A percentile compares a stretch with the other conserved stretches of the same genome.
Evolutionary conservation across 306 rosid species (phyloP).

Genomic region (Urtica urens): DNA sequence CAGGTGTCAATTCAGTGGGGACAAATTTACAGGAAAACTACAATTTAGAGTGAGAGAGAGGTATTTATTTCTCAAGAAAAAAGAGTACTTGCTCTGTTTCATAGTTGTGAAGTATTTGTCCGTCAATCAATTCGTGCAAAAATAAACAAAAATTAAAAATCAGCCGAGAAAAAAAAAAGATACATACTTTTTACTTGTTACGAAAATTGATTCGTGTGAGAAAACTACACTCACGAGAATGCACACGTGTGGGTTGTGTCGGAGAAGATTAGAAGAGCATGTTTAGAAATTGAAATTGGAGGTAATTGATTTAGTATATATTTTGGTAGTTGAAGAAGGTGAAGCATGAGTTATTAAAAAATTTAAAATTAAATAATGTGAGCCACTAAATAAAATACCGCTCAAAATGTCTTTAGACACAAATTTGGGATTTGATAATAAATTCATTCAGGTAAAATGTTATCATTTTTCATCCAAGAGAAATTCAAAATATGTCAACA

Average conservation of each 20-base stretch:
- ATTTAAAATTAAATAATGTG: background rate
- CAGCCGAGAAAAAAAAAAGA: constrained; percentile 28
- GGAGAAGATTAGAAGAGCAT: background rate
- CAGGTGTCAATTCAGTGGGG: constrained; percentile 28
- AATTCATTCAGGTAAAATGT: background rate
- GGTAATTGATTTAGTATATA: background rate
- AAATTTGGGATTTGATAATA: background rate
- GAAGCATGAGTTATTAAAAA: background rate
- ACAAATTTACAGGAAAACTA: constrained; percentile 11
- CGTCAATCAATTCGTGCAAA: constrained; percentile 29
- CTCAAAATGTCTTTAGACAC: background rate
- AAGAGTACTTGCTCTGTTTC: background rate
- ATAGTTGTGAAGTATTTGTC: constrained; percentile 17
- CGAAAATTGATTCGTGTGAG: constrained; percentile 17
- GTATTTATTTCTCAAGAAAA: no score
- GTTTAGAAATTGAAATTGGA: background rate
- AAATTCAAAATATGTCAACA: background rate
- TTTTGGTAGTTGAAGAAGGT: background rate
- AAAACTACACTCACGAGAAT: background rate
- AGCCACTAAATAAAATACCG: no score
- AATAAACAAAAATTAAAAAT: constrained; percentile 12
- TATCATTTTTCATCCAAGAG: background rate
- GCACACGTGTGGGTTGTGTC: constrained; percentile 20
- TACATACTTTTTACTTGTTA: constrained; percentile 23
- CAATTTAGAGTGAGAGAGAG: constrained; percentile 10